Evolutionary conservation across 1,284 basidiomycete species (phyloP).

Genomic region (Cystobasidium slooffiae): DNA sequence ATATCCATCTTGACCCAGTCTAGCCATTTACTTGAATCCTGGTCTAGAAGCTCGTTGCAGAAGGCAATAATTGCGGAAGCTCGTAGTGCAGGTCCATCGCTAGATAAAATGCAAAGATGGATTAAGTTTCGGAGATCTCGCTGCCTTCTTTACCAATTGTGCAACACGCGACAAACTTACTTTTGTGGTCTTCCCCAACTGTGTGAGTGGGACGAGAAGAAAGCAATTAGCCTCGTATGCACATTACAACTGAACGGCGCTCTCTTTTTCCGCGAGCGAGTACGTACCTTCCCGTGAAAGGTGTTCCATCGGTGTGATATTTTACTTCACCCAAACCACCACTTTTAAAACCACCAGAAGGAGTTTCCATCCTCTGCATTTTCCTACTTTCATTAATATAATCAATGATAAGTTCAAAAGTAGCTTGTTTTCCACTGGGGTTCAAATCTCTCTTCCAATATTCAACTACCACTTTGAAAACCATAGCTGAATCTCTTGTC

Average conservation of each 20-base stretch:
- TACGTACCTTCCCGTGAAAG: conserved; percentile 42
- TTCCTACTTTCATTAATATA: conserved; percentile 43
- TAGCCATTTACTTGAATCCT: conserved; percentile 53
- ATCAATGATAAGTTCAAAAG: conserved; percentile 46
- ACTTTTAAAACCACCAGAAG: conserved; percentile 58
- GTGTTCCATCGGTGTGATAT: conserved; percentile 58
- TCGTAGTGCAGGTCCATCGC: conserved; percentile 61
- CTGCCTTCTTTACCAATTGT: too few relatives aligned
- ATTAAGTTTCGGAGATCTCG: neutral
- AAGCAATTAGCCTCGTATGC: neutral
- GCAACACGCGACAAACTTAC: conserved; percentile 39
- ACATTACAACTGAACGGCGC: conserved; percentile 29
- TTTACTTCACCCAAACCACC: conserved; percentile 65
- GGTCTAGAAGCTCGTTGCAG: conserved; percentile 58
- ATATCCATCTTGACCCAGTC: conserved; percentile 56
- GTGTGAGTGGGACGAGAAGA: conserved; percentile 48
- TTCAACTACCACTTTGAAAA: conserved; percentile 51
- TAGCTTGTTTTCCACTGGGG: conserved; percentile 19
- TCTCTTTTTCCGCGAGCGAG: too few relatives aligned
- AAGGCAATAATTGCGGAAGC: conserved; percentile 59
- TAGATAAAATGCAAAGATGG: conserved; percentile 6
- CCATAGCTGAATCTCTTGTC: conserved; percentile 60
- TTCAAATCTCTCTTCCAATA: conserved; percentile 49
- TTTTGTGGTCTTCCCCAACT: conserved; percentile 61
- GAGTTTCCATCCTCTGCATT: conserved; percentile 59